Evolutionary conservation across 108 stramenopile species (phyloP).

Genomic region (Nitzschia palea): DNA sequence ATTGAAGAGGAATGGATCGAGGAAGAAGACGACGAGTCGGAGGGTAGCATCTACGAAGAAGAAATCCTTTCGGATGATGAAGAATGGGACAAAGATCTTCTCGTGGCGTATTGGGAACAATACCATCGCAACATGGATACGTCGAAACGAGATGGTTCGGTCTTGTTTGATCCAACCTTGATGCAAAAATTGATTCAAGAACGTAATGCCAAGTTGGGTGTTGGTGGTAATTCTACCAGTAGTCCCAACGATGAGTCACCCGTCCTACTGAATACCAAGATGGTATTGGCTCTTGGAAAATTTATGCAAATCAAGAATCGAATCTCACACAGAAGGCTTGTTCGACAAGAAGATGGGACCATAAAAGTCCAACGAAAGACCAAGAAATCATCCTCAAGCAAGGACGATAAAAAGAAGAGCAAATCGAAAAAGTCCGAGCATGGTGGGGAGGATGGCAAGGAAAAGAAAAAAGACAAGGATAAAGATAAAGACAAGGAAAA

Average conservation of each 20-base stretch:
- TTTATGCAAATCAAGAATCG: conserved; percentile 7
- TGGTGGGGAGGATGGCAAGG: too few species aligned
- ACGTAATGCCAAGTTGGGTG: background rate
- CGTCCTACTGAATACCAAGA: background rate
- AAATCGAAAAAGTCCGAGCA: too few species aligned
- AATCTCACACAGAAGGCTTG: background rate
- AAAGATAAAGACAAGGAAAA: background rate
- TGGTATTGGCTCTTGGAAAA: background rate
- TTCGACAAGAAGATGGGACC: conserved; percentile 8
- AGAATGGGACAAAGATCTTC: background rate
- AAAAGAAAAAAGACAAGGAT: background rate
- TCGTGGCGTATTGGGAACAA: background rate
- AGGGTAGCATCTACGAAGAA: conserved; percentile 4
- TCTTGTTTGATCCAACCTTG: background rate
- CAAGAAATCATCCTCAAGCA: background rate
- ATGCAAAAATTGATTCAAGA: background rate
- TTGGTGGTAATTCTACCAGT: background rate
- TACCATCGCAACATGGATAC: background rate
- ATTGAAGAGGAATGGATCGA: conserved; percentile 11
- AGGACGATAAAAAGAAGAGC: background rate
- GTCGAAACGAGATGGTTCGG: conserved; percentile 1
- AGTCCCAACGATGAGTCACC: too few species aligned
- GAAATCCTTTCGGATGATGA: conserved; percentile 1
- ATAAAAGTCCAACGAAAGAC: conserved; percentile 14
- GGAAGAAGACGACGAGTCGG: background rate